Conservation (phyloP, 1,139 yeast genomes). For the Starmera stellimalicola region DNA sequence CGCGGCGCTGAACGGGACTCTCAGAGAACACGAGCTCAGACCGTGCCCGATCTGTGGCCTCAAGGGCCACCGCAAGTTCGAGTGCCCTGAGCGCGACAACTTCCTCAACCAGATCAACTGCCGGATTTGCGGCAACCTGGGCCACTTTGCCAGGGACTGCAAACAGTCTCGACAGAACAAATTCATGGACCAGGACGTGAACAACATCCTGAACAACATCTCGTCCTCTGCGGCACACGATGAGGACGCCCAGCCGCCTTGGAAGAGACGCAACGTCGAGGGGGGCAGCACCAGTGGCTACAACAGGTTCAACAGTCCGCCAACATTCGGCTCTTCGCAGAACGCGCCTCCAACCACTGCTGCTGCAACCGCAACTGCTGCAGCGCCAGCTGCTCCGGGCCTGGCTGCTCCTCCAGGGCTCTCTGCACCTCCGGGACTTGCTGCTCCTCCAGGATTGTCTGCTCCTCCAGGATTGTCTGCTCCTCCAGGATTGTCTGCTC, state of each 20-base stretch:
- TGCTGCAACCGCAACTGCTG: conserved; percentile 4
- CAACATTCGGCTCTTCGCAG: conserved; percentile 2
- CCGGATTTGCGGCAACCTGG: conserved; percentile 67
- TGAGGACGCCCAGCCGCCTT: conserved; percentile 9
- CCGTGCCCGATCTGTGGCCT: conserved; percentile 52
- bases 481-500: conserved; percentile 19
- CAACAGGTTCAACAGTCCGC: conserved; percentile 4
- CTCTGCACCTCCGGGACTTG: conserved; percentile 6
- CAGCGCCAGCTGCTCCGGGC: conserved; percentile 5
- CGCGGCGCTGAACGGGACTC: conserved; percentile 90
- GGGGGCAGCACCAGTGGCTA: conserved; percentile 7
- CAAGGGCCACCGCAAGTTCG: conserved; percentile 50
- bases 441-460: conserved; percentile 20
- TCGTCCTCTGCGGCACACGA: conserved; percentile 5
- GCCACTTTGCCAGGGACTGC: conserved; percentile 89
- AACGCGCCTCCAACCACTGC: conserved; percentile 10
- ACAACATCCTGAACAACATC: conserved; percentile 41
- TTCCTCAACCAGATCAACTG: conserved; percentile 58
- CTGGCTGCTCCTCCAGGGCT: conserved; percentile 14
- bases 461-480: conserved; percentile 15
- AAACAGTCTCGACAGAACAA: conserved; percentile 25
- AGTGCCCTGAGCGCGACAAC: conserved; percentile 48
- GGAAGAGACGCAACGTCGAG: conserved; percentile 14
- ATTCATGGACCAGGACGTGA: conserved; percentile 34
- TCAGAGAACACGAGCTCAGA: conserved; percentile 67